Evolutionary conservation across 129 eudicot species (phyloP).

Genomic region (Kitagawia praeruptora): DNA sequence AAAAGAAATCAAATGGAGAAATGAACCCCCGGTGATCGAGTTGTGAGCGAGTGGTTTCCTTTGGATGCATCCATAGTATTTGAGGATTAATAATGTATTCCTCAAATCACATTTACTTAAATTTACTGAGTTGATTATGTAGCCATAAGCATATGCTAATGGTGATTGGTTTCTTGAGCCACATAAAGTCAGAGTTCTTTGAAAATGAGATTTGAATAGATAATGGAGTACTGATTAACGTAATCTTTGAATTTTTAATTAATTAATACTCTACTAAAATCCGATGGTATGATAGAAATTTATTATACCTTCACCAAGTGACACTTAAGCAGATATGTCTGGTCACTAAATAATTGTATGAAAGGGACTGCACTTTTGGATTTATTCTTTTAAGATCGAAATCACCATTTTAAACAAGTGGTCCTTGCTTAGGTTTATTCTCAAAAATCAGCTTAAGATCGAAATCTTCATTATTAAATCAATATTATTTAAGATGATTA

Average conservation of each 20-base stretch:
- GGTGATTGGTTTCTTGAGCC: background rate
- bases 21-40: too few species aligned
- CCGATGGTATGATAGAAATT: background rate
- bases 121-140: too few species aligned
- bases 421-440: background rate
- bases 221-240: background rate
- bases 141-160: background rate
- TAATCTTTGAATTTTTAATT: background rate
- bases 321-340: background rate
- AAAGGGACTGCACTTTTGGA: conserved; percentile 6
- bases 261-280: too few species aligned
- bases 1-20: too few species aligned
- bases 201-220: background rate
- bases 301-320: background rate
- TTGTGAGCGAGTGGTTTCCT: too few species aligned
- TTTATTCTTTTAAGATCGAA: background rate
- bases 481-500: conserved; percentile 11
- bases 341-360: background rate
- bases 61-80: too few species aligned
- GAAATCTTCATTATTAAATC: background rate
- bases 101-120: too few species aligned
- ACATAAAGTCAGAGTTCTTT: background rate
- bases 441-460: background rate
- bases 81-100: too few species aligned
- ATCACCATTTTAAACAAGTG: background rate